phyloP scores from a whole-genome alignment of 2,329 filamentous ascomycete genomes.

The Orbilia javanica region DNA sequence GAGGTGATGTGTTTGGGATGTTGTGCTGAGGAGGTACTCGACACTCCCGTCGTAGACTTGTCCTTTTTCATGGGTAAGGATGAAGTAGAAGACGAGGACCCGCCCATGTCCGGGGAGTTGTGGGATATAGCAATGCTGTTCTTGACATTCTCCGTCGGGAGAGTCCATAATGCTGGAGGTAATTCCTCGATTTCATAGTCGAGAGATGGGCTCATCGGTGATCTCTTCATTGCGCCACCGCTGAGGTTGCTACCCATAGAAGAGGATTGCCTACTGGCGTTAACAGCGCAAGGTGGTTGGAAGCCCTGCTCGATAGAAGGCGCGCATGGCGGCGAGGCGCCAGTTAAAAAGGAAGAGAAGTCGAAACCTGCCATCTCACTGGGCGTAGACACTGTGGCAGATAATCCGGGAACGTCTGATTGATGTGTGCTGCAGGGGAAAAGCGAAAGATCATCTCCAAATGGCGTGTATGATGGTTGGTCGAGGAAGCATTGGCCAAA shows the following conservation, averaged over 20 bases:
- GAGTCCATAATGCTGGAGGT: conserved; percentile 54
- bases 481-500: conserved; percentile 59
- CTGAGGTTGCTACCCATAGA: conserved; percentile 56
- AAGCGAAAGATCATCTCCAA: conserved; percentile 55
- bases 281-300: conserved; percentile 48
- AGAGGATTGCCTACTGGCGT: conserved; percentile 55
- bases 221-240: conserved; percentile 49
- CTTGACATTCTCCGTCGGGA: conserved; percentile 44
- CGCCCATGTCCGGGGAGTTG: conserved; percentile 55
- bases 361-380: conserved; percentile 59
- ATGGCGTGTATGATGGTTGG: conserved; percentile 55
- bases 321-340: conserved; percentile 55
- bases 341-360: conserved; percentile 57
- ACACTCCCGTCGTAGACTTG: conserved; percentile 9
- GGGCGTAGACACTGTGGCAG: conserved; percentile 54
- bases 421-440: conserved; percentile 58
- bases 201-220: conserved; percentile 54
- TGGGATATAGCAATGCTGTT: conserved; percentile 56
- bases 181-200: conserved; percentile 57
- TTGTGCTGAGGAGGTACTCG: conserved; percentile 47
- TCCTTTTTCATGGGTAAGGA: conserved; percentile 54
- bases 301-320: conserved; percentile 38
- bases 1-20: conserved; percentile 58
- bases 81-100: conserved; percentile 53
- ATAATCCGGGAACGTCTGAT: conserved; percentile 57